These are phyloP conservation scores for Ambrosiella xylebori DNA, from an alignment of 2,329 filamentous ascomycete species.

Conservation along the genomic window DNA sequence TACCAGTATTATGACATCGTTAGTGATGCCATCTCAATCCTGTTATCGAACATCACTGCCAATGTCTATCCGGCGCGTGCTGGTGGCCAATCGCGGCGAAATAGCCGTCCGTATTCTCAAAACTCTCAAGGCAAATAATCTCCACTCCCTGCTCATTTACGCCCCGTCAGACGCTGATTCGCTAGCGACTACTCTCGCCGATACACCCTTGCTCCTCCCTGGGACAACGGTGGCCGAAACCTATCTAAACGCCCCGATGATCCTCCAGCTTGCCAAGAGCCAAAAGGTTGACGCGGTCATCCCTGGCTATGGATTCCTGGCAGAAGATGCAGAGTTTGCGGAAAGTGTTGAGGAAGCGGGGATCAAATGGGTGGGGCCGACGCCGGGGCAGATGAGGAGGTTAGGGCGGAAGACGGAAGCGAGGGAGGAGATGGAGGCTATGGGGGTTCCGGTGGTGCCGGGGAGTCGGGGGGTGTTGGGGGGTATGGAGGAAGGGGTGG, in stretches of 20 bases:
- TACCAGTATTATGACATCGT: no score
- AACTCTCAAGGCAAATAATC: constrained; percentile 48
- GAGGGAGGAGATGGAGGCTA: constrained; percentile 19
- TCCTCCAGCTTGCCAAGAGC: constrained; percentile 33
- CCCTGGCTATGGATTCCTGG: constrained; percentile 51
- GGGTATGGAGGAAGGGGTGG: constrained; percentile 13
- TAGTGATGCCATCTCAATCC: no score
- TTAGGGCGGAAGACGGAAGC: constrained; percentile 25
- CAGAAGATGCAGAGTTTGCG: constrained; percentile 46
- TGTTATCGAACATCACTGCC: not conserved
- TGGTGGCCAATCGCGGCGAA: constrained; percentile 61
- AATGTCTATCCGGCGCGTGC: constrained; percentile 15
- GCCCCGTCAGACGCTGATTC: constrained; percentile 42
- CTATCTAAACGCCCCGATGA: constrained; percentile 49
- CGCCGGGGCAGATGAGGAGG: constrained; percentile 25
- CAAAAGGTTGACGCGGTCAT: constrained; percentile 39
- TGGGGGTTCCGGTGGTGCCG: constrained; percentile 21
- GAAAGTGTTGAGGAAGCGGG: constrained; percentile 32
- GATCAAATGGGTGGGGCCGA: constrained; percentile 42
- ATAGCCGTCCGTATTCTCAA: constrained; percentile 55
- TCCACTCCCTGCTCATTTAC: constrained; percentile 53
- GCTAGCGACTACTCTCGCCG: constrained; percentile 53
- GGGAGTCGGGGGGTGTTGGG: constrained; percentile 17
- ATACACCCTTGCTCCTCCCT: constrained; percentile 47
- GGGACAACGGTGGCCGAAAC: constrained; percentile 28